These are phyloP conservation scores for Tuber aestivum DNA, from an alignment of 495 filamentous ascomycete genomes.

Conservation along the genomic window DNA sequence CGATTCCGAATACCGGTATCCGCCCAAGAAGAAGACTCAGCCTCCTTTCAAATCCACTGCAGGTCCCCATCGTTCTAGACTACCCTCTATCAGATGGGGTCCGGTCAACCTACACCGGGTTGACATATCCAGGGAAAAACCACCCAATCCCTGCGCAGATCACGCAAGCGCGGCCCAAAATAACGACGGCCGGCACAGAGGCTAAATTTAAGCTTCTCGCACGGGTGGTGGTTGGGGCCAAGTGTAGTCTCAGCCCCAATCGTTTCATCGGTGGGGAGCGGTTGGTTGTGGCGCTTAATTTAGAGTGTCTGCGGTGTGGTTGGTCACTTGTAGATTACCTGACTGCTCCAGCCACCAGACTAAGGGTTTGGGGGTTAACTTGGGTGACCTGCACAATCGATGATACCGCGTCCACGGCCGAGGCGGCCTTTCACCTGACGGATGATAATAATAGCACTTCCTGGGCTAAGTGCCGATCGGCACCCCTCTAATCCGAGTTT, in stretches of 20 bases:
- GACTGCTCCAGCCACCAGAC: too few species aligned
- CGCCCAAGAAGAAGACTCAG: not conserved
- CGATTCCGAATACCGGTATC: not conserved
- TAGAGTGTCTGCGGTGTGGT: too few species aligned
- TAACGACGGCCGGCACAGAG: not conserved
- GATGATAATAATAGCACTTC: too few species aligned
- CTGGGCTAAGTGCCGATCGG: too few species aligned
- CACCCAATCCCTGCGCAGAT: not conserved
- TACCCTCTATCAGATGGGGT: not conserved
- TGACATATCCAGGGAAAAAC: not conserved
- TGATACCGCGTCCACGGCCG: too few species aligned
- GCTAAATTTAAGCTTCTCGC: not conserved
- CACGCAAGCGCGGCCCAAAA: not conserved
- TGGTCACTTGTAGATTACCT: too few species aligned
- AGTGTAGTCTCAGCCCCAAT: not conserved
- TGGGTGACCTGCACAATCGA: too few species aligned
- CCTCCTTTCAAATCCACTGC: not conserved
- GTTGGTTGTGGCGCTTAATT: too few species aligned
- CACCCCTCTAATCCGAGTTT: too few species aligned
- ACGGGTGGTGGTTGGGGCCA: not conserved
- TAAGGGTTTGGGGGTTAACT: too few species aligned
- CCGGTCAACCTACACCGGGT: not conserved
- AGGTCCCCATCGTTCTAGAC: not conserved
- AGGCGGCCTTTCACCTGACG: too few species aligned
- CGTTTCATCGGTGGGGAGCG: too few species aligned